Percentiles rank a stretch among this genome's conserved stretches.
Evolutionary conservation across 768 basidiomycete genomes (phyloP).

Genomic region (Lenzites betulinus): DNA sequence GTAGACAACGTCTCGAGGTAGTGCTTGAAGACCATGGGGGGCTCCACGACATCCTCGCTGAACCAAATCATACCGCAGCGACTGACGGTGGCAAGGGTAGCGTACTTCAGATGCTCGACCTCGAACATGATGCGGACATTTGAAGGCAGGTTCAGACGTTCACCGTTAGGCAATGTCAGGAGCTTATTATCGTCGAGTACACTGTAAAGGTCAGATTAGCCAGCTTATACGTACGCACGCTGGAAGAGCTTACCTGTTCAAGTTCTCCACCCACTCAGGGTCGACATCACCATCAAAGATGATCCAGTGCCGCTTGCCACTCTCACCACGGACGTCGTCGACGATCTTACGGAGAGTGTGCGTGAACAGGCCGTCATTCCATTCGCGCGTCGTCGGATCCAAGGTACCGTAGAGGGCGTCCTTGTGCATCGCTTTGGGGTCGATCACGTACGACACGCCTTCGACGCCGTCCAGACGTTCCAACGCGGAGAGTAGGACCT

Average conservation of each 20-base stretch:
- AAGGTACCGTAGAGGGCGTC: constrained; percentile 97
- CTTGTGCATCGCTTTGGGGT: constrained; percentile 99
- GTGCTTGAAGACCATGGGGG: constrained; percentile 88
- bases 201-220: constrained; percentile 47
- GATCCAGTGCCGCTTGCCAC: constrained; percentile 96
- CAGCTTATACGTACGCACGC: background rate
- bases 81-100: constrained; percentile 97
- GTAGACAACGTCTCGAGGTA: constrained; percentile 79
- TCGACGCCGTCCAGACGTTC: constrained; percentile 91
- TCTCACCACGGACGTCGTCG: constrained; percentile 97
- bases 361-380: constrained; percentile 99
- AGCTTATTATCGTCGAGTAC: constrained; percentile 99
- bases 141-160: constrained; percentile 93
- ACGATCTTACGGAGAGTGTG: constrained; percentile 97
- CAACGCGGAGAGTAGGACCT: constrained; percentile 85
- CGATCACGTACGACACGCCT: constrained; percentile 94
- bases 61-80: constrained; percentile 99
- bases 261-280: constrained; percentile 99
- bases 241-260: constrained; percentile 79
- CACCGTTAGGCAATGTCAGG: constrained; percentile 95
- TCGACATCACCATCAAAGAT: constrained; percentile 99
- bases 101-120: constrained; percentile 96
- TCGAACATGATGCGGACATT: constrained; percentile 99
- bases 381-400: constrained; percentile 96
- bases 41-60: constrained; percentile 92